Conservation (phyloP, 495 filamentous ascomycete species). For the Recurvomyces mirabilis region DNA sequence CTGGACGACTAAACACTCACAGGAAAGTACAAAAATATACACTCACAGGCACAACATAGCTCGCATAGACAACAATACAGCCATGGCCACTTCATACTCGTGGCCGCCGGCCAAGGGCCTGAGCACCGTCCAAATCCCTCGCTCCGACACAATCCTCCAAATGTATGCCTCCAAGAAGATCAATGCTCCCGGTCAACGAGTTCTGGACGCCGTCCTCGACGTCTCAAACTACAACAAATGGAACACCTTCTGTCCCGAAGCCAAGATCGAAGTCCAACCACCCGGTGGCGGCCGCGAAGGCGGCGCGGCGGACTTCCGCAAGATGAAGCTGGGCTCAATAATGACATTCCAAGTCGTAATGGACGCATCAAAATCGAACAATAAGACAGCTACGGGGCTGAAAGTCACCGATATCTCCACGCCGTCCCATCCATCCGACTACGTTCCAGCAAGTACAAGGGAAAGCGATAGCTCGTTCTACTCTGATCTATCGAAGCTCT, state of each 20-base stretch:
- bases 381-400: conserved; percentile 3
- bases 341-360: conserved; percentile 17
- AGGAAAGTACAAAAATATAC: too few species aligned
- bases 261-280: too few species aligned
- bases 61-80: too few species aligned
- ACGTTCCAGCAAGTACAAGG: conserved; percentile 2
- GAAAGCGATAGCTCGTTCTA: conserved; percentile 5
- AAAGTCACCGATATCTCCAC: conserved; percentile 10
- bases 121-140: not conserved
- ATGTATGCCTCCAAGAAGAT: not conserved
- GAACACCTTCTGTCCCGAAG: not conserved
- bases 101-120: not conserved
- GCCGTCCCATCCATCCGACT: not conserved
- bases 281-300: too few species aligned
- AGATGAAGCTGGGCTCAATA: conserved; percentile 4
- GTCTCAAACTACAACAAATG: not conserved
- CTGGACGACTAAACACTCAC: too few species aligned
- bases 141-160: not conserved
- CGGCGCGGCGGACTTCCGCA: not conserved
- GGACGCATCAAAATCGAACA: conserved; percentile 5
- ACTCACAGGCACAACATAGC: too few species aligned
- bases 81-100: not conserved
- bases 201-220: not conserved
- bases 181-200: not conserved
- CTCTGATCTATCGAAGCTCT: conserved; percentile 5